phyloP scores from a whole-genome alignment of 306 rosid species.

The Dryas drummondii region DNA sequence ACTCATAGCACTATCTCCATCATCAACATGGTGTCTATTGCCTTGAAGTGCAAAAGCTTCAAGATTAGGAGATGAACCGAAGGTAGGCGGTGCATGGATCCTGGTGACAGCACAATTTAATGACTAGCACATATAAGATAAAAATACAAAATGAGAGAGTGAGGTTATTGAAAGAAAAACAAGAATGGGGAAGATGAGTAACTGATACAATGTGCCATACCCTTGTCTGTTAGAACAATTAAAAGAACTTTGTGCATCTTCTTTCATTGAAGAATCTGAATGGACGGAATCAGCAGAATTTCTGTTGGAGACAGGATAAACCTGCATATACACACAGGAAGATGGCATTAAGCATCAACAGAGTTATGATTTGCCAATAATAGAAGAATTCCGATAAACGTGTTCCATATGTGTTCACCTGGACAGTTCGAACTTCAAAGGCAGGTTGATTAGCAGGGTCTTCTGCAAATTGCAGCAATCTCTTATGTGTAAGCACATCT shows the following conservation, averaged over 20 bases:
- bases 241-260: slow-evolving; percentile 89
- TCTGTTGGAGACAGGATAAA: slow-evolving; percentile 58
- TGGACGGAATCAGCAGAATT: slow-evolving; percentile 49
- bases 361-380: neutral
- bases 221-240: slow-evolving; percentile 63
- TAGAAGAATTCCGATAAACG: neutral
- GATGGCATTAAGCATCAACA: neutral
- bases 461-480: slow-evolving; percentile 78
- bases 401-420: slow-evolving; percentile 42
- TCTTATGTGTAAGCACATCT: slow-evolving; percentile 87
- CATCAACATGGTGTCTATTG: slow-evolving; percentile 50
- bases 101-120: slow-evolving; percentile 47
- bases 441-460: slow-evolving; percentile 71
- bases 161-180: neutral
- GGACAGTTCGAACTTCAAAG: slow-evolving; percentile 85
- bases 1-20: slow-evolving; percentile 62
- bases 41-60: slow-evolving; percentile 67
- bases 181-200: slow-evolving; percentile 13
- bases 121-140: slow-evolving; percentile 16
- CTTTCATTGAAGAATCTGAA: slow-evolving; percentile 78
- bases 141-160: slow-evolving; percentile 6
- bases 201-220: slow-evolving; percentile 44
- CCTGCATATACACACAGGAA: slow-evolving; percentile 45
- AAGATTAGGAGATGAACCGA: slow-evolving; percentile 88
- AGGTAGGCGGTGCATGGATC: slow-evolving; percentile 91